phyloP scores from a whole-genome alignment of 805 yeast genomes.

The Lachancea lanzarotensis region DNA sequence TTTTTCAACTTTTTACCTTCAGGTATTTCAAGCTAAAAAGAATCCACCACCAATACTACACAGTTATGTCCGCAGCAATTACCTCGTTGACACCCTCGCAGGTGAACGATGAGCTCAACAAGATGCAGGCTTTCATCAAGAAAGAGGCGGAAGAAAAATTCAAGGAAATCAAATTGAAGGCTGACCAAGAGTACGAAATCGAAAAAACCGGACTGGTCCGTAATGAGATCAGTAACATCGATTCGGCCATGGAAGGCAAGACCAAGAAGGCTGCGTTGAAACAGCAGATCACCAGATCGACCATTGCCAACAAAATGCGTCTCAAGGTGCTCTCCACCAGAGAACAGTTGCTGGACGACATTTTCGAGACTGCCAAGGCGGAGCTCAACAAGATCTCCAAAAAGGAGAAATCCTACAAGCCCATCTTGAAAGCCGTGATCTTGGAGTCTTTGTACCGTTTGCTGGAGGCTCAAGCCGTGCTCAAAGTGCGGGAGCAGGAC shows the following conservation, averaged over 20 bases:
- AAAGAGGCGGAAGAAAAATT: constrained; percentile 99
- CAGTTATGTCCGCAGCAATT: constrained; percentile 34
- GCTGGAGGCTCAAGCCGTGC: constrained; percentile 59
- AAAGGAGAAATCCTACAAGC: constrained; percentile 56
- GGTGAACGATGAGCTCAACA: constrained; percentile 92
- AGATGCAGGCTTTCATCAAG: constrained; percentile 97
- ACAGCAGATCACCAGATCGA: constrained; percentile 93
- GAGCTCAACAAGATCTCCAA: constrained; percentile 52
- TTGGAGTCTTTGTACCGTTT: constrained; percentile 69
- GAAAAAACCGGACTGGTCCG: constrained; percentile 95
- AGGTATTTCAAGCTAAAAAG: too few species aligned
- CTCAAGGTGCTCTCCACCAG: constrained; percentile 82
- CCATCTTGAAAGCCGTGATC: constrained; percentile 67
- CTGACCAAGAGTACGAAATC: constrained; percentile 97
- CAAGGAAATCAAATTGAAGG: constrained; percentile 88
- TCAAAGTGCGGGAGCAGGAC: constrained; percentile 46
- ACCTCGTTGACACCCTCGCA: constrained; percentile 36
- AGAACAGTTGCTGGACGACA: constrained; percentile 67
- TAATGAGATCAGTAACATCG: constrained; percentile 84
- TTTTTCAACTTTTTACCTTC: too few species aligned
- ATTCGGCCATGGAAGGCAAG: constrained; percentile 68
- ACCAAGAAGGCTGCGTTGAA: constrained; percentile 87
- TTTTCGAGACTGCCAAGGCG: constrained; percentile 62
- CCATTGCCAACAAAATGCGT: constrained; percentile 92
- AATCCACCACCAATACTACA: too few species aligned